Percentiles rank a stretch among this genome's conserved stretches.
Conservation (phyloP, 164 flowering plant species). For the Magnolia sinica region DNA sequence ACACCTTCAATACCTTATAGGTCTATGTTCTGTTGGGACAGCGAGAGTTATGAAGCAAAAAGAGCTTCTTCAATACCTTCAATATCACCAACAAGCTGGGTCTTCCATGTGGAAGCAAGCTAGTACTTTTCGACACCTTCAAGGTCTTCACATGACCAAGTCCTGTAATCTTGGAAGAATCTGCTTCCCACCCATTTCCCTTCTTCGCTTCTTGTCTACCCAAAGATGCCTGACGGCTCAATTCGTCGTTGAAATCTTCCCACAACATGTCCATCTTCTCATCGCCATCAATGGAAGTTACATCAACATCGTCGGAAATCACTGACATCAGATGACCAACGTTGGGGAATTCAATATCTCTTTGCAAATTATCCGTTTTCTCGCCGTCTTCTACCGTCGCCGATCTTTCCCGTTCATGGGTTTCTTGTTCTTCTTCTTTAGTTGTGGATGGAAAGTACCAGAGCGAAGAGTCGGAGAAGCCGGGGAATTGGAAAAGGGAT, state of each 20-base stretch:
- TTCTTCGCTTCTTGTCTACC: neutral
- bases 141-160: slow-evolving; percentile 25
- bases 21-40: slow-evolving; percentile 17
- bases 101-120: slow-evolving; percentile 23
- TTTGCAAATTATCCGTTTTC: neutral
- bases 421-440: slow-evolving; percentile 1
- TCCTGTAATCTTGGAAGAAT: slow-evolving; percentile 4
- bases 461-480: slow-evolving; percentile 27
- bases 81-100: slow-evolving; percentile 33
- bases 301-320: neutral
- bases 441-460: slow-evolving; percentile 35
- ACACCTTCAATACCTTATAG: too few relatives aligned
- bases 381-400: slow-evolving; percentile 10
- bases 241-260: slow-evolving; percentile 64
- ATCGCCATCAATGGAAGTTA: slow-evolving; percentile 22
- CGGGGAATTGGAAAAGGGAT: slow-evolving; percentile 7
- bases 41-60: slow-evolving; percentile 35
- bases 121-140: slow-evolving; percentile 28
- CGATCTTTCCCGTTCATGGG: slow-evolving; percentile 18
- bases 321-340: neutral
- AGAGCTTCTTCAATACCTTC: slow-evolving; percentile 55
- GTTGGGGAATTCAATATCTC: neutral
- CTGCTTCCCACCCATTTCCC: slow-evolving; percentile 2
- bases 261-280: slow-evolving; percentile 71
- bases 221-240: slow-evolving; percentile 14